These are phyloP conservation scores for Trichoderma lentiforme DNA, from an alignment of 2,329 filamentous ascomycete species.

Conservation along the genomic window DNA sequence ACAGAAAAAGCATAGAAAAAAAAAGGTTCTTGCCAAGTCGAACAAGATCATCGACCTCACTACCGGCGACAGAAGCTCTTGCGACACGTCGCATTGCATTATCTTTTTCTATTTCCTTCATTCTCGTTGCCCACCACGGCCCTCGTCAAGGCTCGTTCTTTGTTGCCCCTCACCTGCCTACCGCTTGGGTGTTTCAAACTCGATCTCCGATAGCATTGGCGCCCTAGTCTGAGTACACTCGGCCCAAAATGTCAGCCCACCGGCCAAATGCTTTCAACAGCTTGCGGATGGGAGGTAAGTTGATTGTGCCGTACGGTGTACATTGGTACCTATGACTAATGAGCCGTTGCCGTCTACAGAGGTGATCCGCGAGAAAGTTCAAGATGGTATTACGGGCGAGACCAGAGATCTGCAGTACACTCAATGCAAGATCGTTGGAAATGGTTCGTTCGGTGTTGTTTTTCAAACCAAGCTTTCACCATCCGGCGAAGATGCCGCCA, in stretches of 20 bases:
- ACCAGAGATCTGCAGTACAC: conserved; percentile 97
- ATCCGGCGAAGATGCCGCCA: conserved; percentile 96
- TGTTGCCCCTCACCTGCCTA: conserved; percentile 30
- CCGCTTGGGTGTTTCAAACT: conserved; percentile 24
- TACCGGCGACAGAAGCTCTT: not conserved
- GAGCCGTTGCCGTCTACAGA: conserved; percentile 52
- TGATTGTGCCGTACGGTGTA: not conserved
- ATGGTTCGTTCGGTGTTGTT: conserved; percentile 97
- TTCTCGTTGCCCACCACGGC: conserved; percentile 38
- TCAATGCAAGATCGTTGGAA: conserved; percentile 98
- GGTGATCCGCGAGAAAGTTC: conserved; percentile 97
- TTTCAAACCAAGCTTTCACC: conserved; percentile 98
- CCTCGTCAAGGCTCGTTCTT: conserved; percentile 28
- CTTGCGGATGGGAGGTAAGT: conserved; percentile 95
- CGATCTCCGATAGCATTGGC: conserved; percentile 28
- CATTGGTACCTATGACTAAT: not conserved
- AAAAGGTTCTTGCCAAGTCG: not conserved
- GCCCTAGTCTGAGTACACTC: conserved; percentile 27
- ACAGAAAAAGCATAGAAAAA: not conserved
- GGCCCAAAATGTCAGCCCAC: conserved; percentile 73
- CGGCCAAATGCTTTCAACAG: conserved; percentile 82
- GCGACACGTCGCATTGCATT: conserved; percentile 13
- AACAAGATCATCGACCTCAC: not conserved
- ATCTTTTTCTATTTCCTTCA: conserved; percentile 17
- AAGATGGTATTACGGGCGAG: conserved; percentile 95